A percentile compares a stretch with the other conserved stretches of the same genome.
Conservation (phyloP, 805 yeast genomes). For the Ogataea thermomethanolica region DNA sequence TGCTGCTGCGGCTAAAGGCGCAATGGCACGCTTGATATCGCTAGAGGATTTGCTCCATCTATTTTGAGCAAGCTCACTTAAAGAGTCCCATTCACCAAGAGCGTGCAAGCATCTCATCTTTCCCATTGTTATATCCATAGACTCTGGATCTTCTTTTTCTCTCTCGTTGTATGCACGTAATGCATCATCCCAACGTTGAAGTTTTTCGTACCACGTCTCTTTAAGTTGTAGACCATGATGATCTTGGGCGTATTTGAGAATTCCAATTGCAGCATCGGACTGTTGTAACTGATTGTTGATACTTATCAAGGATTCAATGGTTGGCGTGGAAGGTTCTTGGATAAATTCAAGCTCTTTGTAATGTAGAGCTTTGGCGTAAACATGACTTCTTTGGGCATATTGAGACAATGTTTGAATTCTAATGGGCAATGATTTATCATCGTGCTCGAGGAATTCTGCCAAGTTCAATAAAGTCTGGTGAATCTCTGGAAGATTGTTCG, state of each 20-base stretch:
- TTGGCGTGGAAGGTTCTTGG: conserved; percentile 87
- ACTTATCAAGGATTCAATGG: conserved; percentile 86
- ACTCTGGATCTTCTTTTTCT: conserved; percentile 58
- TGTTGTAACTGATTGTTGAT: conserved; percentile 95
- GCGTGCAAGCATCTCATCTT: conserved; percentile 98
- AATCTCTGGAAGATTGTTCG: conserved; percentile 93
- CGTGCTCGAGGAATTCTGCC: conserved; percentile 97
- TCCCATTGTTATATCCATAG: conserved; percentile 91
- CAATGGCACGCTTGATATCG: conserved; percentile 77
- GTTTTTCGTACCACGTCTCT: conserved; percentile 96
- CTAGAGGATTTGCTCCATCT: conserved; percentile 77
- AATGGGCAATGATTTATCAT: conserved; percentile 89
- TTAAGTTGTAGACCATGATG: conserved; percentile 87
- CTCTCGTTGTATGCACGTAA: conserved; percentile 82
- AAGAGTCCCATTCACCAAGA: conserved; percentile 96
- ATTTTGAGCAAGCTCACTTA: conserved; percentile 78
- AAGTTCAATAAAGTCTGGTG: conserved; percentile 83
- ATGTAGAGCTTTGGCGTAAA: conserved; percentile 95
- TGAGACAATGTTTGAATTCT: conserved; percentile 86
- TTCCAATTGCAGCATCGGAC: conserved; percentile 97
- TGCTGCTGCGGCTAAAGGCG: conserved; percentile 98
- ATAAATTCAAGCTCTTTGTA: conserved; percentile 93
- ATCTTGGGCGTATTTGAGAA: conserved; percentile 87
- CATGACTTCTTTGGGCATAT: conserved; percentile 93
- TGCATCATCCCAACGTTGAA: conserved; percentile 98